Conservation (phyloP, 2,329 filamentous ascomycete genomes). For the Aspergillus ustus region DNA sequence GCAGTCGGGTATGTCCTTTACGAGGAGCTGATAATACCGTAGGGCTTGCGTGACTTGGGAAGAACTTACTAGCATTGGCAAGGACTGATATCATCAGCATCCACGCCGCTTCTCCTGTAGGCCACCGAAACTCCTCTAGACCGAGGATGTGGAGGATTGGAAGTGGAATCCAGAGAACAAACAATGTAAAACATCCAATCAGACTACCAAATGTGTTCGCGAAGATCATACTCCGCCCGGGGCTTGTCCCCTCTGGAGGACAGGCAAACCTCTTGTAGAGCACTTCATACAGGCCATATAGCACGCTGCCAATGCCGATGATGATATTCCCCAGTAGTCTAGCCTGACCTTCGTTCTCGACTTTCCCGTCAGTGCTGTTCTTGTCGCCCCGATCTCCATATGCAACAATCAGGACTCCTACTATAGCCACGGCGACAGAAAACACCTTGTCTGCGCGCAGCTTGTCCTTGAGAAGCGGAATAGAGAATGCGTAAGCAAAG, state of each 20-base stretch:
- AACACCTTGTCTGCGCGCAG: conserved; percentile 82
- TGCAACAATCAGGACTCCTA: conserved; percentile 90
- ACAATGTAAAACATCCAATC: conserved; percentile 84
- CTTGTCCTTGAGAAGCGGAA: conserved; percentile 85
- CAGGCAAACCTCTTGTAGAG: conserved; percentile 93
- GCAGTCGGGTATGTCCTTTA: background rate
- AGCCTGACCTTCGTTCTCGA: conserved; percentile 62
- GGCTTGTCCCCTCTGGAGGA: conserved; percentile 83
- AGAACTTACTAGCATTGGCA: conserved; percentile 74
- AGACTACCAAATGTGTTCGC: conserved; percentile 89
- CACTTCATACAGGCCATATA: conserved; percentile 97
- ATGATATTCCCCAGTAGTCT: conserved; percentile 85
- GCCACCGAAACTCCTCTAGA: conserved; percentile 81
- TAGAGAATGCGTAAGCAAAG: conserved; percentile 96
- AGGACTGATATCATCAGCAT: conserved; percentile 80
- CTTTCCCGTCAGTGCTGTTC: conserved; percentile 48
- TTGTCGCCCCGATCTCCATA: conserved; percentile 77
- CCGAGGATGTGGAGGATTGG: conserved; percentile 80
- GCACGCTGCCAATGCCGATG: conserved; percentile 85
- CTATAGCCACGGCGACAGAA: conserved; percentile 83
- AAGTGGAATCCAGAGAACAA: conserved; percentile 88
- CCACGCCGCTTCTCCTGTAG: conserved; percentile 75
- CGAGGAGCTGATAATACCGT: background rate
- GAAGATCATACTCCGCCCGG: conserved; percentile 92
- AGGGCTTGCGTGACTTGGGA: background rate